A percentile compares a stretch with the other conserved stretches of the same genome.
Conservation (phyloP, 1,284 basidiomycete genomes). For the Tilletia walkeri region DNA sequence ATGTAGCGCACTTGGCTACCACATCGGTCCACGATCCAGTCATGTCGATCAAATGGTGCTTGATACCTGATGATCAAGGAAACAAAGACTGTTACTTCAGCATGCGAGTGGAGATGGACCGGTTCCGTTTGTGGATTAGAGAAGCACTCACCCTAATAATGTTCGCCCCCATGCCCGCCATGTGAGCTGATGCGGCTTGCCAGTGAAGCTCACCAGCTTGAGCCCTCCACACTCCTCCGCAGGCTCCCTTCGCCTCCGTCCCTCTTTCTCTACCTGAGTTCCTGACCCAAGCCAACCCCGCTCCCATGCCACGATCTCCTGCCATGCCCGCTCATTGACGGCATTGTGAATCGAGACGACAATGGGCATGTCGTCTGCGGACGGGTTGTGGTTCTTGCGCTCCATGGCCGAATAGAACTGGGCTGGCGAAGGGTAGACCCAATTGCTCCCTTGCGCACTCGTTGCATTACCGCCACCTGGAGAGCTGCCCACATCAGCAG, state of each 20-base stretch:
- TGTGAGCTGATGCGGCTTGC: conserved; percentile 59
- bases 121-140: neutral
- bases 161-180: conserved; percentile 79
- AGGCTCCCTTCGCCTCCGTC: conserved; percentile 56
- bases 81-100: neutral
- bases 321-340: conserved; percentile 96
- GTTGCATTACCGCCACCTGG: neutral
- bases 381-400: conserved; percentile 70
- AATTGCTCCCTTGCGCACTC: conserved; percentile 61
- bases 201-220: conserved; percentile 78
- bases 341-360: conserved; percentile 99
- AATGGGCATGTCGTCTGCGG: conserved; percentile 82
- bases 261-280: too few relatives aligned
- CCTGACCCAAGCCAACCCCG: neutral
- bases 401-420: conserved; percentile 96
- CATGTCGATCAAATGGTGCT: conserved; percentile 92
- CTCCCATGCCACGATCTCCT: conserved; percentile 87
- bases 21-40: conserved; percentile 93
- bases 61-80: conserved; percentile 65
- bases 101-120: neutral
- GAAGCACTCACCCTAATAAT: conserved; percentile 72
- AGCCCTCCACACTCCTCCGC: conserved; percentile 77
- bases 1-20: conserved; percentile 84
- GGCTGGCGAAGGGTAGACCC: conserved; percentile 97
- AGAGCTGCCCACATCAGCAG: too few relatives aligned